Evolutionary conservation across 2,329 filamentous ascomycete species (phyloP).

Genomic region (Xylariales sp.): DNA sequence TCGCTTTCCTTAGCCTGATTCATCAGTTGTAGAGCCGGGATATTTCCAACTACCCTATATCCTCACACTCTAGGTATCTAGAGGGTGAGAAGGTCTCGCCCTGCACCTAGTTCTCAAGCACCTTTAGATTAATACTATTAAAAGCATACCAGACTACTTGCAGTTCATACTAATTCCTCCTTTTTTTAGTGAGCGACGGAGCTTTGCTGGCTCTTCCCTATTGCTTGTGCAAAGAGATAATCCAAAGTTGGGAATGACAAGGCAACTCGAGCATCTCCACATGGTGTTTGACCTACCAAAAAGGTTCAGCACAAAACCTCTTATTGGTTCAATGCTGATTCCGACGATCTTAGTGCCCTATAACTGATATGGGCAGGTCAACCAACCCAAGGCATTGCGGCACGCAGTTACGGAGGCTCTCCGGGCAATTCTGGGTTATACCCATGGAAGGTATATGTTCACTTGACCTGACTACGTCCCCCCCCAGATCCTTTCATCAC

Average conservation of each 20-base stretch:
- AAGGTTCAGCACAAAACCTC: neutral
- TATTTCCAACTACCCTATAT: no score
- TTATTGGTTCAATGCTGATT: slow-evolving; percentile 20
- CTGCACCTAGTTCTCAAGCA: neutral
- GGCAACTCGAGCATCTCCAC: slow-evolving; percentile 6
- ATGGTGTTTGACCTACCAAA: slow-evolving; percentile 9
- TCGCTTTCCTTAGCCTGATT: no score
- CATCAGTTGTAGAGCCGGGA: no score
- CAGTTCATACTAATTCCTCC: neutral
- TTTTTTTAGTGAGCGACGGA: neutral
- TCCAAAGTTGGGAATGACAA: neutral
- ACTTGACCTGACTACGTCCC: slow-evolving; percentile 16
- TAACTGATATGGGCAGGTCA: slow-evolving; percentile 33
- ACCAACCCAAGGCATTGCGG: slow-evolving; percentile 7
- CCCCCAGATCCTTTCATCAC: slow-evolving; percentile 24
- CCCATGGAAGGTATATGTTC: slow-evolving; percentile 16
- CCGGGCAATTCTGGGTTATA: slow-evolving; percentile 30
- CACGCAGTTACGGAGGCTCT: slow-evolving; percentile 35
- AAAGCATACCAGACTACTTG: neutral
- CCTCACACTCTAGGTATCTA: neutral
- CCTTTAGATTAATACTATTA: neutral
- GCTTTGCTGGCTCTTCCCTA: neutral
- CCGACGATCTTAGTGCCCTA: slow-evolving; percentile 7
- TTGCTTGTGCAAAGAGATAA: neutral
- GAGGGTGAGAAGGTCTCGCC: neutral